These are phyloP conservation scores for Saccharomyces eubayanus DNA, from an alignment of 805 yeast genomes.

Conservation along the genomic window DNA sequence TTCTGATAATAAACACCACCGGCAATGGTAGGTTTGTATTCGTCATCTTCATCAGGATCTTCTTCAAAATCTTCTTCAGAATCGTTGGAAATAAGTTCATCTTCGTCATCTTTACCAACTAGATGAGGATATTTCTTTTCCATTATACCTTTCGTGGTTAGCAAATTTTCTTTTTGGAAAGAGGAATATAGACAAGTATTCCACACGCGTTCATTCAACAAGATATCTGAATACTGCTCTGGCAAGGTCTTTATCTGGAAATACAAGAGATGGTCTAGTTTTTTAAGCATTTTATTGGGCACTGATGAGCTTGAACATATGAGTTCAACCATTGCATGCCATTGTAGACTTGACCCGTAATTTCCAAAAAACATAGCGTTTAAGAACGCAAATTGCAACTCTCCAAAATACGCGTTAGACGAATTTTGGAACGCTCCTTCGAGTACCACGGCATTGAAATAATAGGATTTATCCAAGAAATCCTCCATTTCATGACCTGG, in stretches of 20 bases:
- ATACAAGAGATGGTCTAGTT: slow-evolving; percentile 14
- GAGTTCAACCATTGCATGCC: slow-evolving; percentile 48
- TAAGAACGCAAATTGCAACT: slow-evolving; percentile 45
- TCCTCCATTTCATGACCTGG: slow-evolving; percentile 39
- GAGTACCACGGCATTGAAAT: slow-evolving; percentile 34
- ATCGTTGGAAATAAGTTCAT: not conserved
- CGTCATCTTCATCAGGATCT: slow-evolving; percentile 9
- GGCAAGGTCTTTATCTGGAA: slow-evolving; percentile 20
- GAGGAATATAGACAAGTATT: slow-evolving; percentile 8
- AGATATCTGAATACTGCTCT: slow-evolving; percentile 15
- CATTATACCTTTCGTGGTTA: not conserved
- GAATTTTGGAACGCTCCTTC: slow-evolving; percentile 15
- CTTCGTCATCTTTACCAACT: not conserved
- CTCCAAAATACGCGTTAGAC: slow-evolving; percentile 37
- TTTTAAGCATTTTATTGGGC: not conserved
- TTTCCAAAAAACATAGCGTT: slow-evolving; percentile 49
- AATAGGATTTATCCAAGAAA: slow-evolving; percentile 56
- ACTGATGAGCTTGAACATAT: slow-evolving; percentile 14
- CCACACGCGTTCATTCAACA: slow-evolving; percentile 21
- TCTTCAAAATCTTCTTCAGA: slow-evolving; percentile 1
- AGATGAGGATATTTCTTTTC: not conserved
- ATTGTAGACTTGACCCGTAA: slow-evolving; percentile 54
- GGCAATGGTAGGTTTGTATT: slow-evolving; percentile 14
- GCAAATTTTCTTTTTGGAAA: slow-evolving; percentile 6
- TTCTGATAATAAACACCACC: slow-evolving; percentile 12